Base-by-base conservation (phyloP, 352 stramenopile genomes). In the Peronospora tabacina region DNA sequence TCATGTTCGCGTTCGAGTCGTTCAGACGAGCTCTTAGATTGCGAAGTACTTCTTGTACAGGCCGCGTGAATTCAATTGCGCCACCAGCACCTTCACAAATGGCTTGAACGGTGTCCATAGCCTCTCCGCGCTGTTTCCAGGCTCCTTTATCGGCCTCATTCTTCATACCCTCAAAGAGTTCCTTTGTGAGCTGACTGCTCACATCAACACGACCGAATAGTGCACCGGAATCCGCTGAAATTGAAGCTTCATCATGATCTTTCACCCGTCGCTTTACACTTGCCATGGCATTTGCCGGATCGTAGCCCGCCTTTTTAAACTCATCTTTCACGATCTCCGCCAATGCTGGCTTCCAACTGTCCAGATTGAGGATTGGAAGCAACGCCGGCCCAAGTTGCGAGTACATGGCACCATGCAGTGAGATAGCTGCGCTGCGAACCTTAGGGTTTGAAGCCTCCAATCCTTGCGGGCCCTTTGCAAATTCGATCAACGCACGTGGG, bases 1-100 rank as follows among this genome's bases (percentile, higher is more conserved):
- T 94, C 26, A 94, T 48, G 32, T 94, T 94, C 0, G 82, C 79
- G 40, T 94, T 94, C 9, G 82, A 91, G 42, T 94, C 83, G 20
- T 59, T 87, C 10, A 94, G 49, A 16, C 83, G 77, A 33, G 74
- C 74, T 62, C 90, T 94, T 30, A 94, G 55, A 0, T 45, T 67
- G 30, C 82, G 78, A 45, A 93, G 65, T 5, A 90, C 40, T 55
- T 93, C 83, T 55, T 84, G 71, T 3, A 94, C 83, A 8, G 68
- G 56, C 32, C 90, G 87, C 0, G 82, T 93, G 35, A 91, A 85
- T 53, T 93, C 80, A 46, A 94, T 94, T 5, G 72, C 68, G 44
- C 76, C 82, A 17, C 72, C 83, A 36, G 83, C 70, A 11, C 64
- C 56, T 50, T 91, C 82, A 45, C 81, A 94, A 45, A 94, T 85